These are phyloP conservation scores for Striga hermonthica DNA, from an alignment of 305 asterid genomes.

Conservation along the genomic window DNA sequence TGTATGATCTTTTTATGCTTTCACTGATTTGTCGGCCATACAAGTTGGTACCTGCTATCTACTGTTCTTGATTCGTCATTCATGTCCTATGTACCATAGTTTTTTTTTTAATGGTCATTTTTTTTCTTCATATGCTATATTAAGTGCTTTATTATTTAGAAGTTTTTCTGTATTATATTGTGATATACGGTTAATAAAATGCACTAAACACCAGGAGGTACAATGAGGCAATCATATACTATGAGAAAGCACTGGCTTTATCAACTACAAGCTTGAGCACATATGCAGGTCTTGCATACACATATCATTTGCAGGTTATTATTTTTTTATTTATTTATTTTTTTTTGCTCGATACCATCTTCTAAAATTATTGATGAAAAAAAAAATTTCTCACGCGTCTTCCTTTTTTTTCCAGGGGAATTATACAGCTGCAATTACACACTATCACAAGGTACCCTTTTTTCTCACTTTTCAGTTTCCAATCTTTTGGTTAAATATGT, in stretches of 20 bases:
- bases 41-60: too few species aligned
- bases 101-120: not conserved
- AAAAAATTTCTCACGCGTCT: constrained; percentile 12
- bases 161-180: not conserved
- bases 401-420: constrained; percentile 58
- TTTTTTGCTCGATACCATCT: constrained; percentile 4
- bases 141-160: constrained; percentile 16
- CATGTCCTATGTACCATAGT: too few species aligned
- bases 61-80: too few species aligned
- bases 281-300: constrained; percentile 93
- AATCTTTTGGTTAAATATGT: not conserved
- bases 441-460: constrained; percentile 81
- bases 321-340: constrained; percentile 12
- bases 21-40: too few species aligned
- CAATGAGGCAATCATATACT: constrained; percentile 75
- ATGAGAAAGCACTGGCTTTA: constrained; percentile 93
- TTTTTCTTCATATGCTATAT: not conserved
- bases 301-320: constrained; percentile 87
- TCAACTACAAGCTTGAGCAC: constrained; percentile 89
- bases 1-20: constrained; percentile 21
- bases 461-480: not conserved
- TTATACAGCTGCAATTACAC: constrained; percentile 68
- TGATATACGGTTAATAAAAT: constrained; percentile 16
- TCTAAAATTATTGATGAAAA: not conserved
- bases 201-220: constrained; percentile 60